Evolutionary conservation across 2,329 filamentous ascomycete species (phyloP), one percentile per base, ranked within the genome.

Genomic region (Passalora sequoiae): DNA sequence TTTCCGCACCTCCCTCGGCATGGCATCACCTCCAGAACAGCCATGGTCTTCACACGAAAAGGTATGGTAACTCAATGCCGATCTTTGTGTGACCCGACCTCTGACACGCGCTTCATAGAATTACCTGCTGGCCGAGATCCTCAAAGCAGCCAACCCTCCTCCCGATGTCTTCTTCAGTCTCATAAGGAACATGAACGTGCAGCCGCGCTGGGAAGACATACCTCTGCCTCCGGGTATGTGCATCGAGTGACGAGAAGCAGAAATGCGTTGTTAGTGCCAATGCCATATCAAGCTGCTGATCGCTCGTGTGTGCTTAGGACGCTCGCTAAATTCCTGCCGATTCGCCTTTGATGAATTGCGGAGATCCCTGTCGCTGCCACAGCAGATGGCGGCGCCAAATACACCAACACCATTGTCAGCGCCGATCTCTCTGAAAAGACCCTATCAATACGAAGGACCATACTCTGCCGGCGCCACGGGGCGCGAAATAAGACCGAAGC

Each of bases 211-310:
- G 73, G 66, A 66, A 40, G 66, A 75, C 42, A 70, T 71, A 51
- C 62, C 70, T 29, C 60, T 76, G 46, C 74, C 74, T 50, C 62
- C 62, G 56, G 73, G 74, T 76, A 64, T 54, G 69, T n/a, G n/a
- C n/a, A n/a, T n/a, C n/a, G n/a, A n/a, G n/a, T n/a, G n/a, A n/a
- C n/a, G n/a, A n/a, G n/a, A n/a, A n/a, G n/a, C n/a, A n/a, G n/a
- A n/a, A n/a, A n/a, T n/a, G n/a, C n/a, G n/a, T n/a, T n/a, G n/a
- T n/a, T n/a, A n/a, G n/a, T n/a, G n/a, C n/a, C n/a, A n/a, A n/a
- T n/a, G n/a, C n/a, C n/a, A n/a, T n/a, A n/a, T n/a, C n/a, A n/a
- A n/a, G 36, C 29, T 44, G 24, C 46, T 46, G 27, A 32, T 43
- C 27, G 40, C 50, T 52, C 36, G 16, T 28, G 35, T 38, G 16